Percentiles rank a stretch among this genome's conserved stretches.
Evolutionary conservation across 768 basidiomycete species (phyloP).

Genomic region (Leccinum imitatum): DNA sequence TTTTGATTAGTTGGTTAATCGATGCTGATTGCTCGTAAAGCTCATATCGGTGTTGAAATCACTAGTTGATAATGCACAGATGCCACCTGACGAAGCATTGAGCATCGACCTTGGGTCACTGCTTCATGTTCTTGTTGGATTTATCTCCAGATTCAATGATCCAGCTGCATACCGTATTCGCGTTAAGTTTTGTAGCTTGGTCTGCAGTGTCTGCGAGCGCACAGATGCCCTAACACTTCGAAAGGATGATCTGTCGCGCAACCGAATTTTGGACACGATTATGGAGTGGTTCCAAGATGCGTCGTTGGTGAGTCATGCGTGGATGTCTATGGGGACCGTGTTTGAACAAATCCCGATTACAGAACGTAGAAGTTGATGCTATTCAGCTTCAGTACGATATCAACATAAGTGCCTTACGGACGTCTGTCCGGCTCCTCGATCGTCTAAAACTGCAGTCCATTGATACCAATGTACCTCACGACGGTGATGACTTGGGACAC

Average conservation of each 20-base stretch:
- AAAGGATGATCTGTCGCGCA: conserved; percentile 65
- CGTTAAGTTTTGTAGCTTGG: conserved; percentile 71
- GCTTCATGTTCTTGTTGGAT: conserved; percentile 57
- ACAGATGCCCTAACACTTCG: conserved; percentile 60
- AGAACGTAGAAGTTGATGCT: conserved; percentile 40
- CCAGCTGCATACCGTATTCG: conserved; percentile 61
- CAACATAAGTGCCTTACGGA: conserved; percentile 71
- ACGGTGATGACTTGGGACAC: conserved; percentile 64
- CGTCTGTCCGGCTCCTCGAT: conserved; percentile 73
- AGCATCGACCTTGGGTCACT: conserved; percentile 63
- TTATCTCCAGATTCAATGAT: conserved; percentile 63
- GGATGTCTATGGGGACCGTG: not conserved
- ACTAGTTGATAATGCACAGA: conserved; percentile 69
- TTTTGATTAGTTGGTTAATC: not conserved
- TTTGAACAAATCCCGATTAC: conserved; percentile 3
- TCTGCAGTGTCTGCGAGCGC: conserved; percentile 65
- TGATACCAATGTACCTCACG: conserved; percentile 48
- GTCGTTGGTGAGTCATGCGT: conserved; percentile 41
- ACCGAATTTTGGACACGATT: conserved; percentile 73
- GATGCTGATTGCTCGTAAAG: conserved; percentile 38
- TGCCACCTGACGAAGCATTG: conserved; percentile 56
- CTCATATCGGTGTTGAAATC: conserved; percentile 74
- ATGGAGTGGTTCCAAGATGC: conserved; percentile 74
- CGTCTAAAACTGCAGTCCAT: conserved; percentile 64
- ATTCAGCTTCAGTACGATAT: conserved; percentile 56